Evolutionary conservation across 106 monocot genomes (phyloP).

Genomic region (Phalaenopsis equestris): DNA sequence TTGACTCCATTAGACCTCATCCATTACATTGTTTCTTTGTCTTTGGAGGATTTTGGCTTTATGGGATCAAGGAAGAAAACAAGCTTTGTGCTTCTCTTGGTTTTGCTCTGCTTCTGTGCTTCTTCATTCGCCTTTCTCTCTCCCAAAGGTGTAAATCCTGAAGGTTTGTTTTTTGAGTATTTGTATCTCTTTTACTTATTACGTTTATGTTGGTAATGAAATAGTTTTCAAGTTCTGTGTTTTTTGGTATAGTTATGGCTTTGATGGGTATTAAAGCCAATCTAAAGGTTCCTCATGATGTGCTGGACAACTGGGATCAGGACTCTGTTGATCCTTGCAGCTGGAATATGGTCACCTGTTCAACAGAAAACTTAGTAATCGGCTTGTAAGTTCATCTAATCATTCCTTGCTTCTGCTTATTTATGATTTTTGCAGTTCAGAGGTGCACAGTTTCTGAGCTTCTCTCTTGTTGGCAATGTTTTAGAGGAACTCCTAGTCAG

Average conservation of each 20-base stretch:
- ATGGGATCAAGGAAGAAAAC: slow-evolving; percentile 12
- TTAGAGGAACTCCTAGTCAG: slow-evolving; percentile 57
- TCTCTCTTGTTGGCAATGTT: neutral
- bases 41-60: slow-evolving; percentile 4
- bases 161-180: slow-evolving; percentile 40
- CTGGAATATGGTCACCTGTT: slow-evolving; percentile 84
- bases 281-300: slow-evolving; percentile 60
- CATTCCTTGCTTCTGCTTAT: neutral
- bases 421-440: neutral
- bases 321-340: slow-evolving; percentile 90
- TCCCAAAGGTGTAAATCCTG: slow-evolving; percentile 73
- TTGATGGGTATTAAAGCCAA: slow-evolving; percentile 51
- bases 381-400: slow-evolving; percentile 37
- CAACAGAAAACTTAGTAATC: slow-evolving; percentile 48
- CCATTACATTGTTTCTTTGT: neutral
- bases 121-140: slow-evolving; percentile 47
- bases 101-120: slow-evolving; percentile 33
- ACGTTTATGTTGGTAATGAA: neutral
- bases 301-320: slow-evolving; percentile 72
- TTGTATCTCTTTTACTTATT: neutral
- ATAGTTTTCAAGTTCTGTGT: neutral
- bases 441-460: no score
- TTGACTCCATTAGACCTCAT: neutral
- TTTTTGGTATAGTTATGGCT: slow-evolving; percentile 63
- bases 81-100: slow-evolving; percentile 14